These are phyloP conservation scores for Baudoinia panamericana DNA, from an alignment of 495 filamentous ascomycete species.

Conservation along the genomic window DNA sequence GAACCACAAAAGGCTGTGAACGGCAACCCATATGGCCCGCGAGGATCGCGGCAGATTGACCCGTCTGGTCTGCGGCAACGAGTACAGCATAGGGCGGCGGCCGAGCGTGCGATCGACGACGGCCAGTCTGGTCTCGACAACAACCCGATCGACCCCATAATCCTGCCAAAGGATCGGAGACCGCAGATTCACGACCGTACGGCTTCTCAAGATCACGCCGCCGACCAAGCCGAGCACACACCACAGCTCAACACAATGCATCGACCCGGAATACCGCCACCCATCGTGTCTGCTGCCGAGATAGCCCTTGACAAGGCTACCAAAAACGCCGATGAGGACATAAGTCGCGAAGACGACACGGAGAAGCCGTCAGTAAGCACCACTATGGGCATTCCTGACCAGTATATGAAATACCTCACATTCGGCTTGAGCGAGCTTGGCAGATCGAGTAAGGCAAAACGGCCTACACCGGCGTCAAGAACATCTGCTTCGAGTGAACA, in stretches of 20 bases:
- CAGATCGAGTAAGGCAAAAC: conserved; percentile 6
- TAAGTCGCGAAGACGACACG: conserved; percentile 15
- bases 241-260: not conserved
- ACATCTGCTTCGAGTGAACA: not conserved
- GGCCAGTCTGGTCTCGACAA: not conserved
- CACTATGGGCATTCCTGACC: conserved; percentile 34
- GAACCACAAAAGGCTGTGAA: not conserved
- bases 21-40: not conserved
- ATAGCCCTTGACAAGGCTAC: conserved; percentile 5
- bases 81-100: not conserved
- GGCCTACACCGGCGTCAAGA: conserved; percentile 1
- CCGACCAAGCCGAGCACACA: not conserved
- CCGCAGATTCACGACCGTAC: conserved; percentile 1
- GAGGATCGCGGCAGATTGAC: not conserved
- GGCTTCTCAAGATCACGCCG: conserved; percentile 6
- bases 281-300: conserved; percentile 7
- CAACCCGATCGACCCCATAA: not conserved
- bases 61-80: not conserved
- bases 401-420: conserved; percentile 45
- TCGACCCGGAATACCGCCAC: conserved; percentile 6
- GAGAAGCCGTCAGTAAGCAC: conserved; percentile 29
- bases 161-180: not conserved
- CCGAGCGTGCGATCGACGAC: not conserved
- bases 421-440: conserved; percentile 17
- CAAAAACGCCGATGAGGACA: conserved; percentile 1